These are phyloP conservation scores for Sarcomyxa edulis DNA, from an alignment of 768 basidiomycete genomes.

Conservation along the genomic window DNA sequence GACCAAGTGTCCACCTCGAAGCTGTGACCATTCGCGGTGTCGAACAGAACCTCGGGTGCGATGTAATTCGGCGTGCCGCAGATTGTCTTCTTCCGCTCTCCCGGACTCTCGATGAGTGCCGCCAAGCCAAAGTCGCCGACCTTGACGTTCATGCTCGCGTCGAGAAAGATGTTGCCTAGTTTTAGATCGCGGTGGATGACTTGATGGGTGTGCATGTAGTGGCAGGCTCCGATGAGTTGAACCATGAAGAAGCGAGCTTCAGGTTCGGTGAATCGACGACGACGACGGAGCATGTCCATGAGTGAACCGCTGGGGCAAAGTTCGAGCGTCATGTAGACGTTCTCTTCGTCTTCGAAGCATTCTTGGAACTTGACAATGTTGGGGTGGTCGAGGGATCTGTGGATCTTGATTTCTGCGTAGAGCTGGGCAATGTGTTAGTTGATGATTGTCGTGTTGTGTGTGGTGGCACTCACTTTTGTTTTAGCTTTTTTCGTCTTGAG, in stretches of 20 bases:
- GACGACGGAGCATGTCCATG: slow-evolving; percentile 86
- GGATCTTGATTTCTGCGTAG: slow-evolving; percentile 98
- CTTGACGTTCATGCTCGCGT: slow-evolving; percentile 89
- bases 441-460: slow-evolving; percentile 2
- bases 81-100: slow-evolving; percentile 98
- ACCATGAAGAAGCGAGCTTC: slow-evolving; percentile 92
- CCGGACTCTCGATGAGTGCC: slow-evolving; percentile 92
- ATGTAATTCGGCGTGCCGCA: slow-evolving; percentile 99
- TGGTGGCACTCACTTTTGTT: slow-evolving; percentile 65
- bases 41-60: slow-evolving; percentile 95
- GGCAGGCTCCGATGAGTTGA: slow-evolving; percentile 92
- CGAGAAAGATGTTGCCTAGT: slow-evolving; percentile 91
- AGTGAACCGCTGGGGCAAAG: slow-evolving; percentile 86
- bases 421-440: slow-evolving; percentile 43
- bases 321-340: slow-evolving; percentile 97
- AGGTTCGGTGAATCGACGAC: slow-evolving; percentile 84
- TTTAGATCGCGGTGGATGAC: slow-evolving; percentile 98
- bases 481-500: slow-evolving; percentile 96
- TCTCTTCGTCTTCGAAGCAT: slow-evolving; percentile 92
- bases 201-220: slow-evolving; percentile 95
- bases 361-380: slow-evolving; percentile 91
- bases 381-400: slow-evolving; percentile 83
- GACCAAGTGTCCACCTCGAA: slow-evolving; percentile 99
- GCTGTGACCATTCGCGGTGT: slow-evolving; percentile 92
- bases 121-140: slow-evolving; percentile 98